Evolutionary conservation across 169 alveolate genomes (phyloP).

Genomic region (Eimeria brunetti): DNA sequence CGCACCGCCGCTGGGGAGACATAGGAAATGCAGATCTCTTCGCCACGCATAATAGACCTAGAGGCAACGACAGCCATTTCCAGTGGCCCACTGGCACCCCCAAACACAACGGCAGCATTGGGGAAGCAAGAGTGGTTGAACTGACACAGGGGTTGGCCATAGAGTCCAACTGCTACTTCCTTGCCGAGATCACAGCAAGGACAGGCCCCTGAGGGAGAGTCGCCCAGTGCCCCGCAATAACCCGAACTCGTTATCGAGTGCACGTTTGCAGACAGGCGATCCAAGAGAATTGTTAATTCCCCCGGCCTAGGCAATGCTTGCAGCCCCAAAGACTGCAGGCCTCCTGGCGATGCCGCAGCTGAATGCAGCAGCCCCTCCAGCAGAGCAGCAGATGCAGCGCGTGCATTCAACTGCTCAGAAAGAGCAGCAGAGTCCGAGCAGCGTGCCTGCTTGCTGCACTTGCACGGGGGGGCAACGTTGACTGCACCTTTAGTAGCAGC

Average conservation of each 20-base stretch:
- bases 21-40: conserved; percentile 56
- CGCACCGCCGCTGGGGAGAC: conserved; percentile 25
- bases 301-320: neutral
- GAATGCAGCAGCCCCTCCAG: conserved; percentile 29
- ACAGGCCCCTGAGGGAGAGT: neutral
- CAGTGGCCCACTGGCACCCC: conserved; percentile 30
- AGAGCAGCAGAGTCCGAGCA: conserved; percentile 10
- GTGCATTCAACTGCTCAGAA: neutral
- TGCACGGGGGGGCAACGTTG: neutral
- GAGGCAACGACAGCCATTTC: conserved; percentile 34
- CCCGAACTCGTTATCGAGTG: conserved; percentile 26
- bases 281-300: neutral
- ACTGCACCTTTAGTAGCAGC: neutral
- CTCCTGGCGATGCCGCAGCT: neutral
- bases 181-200: conserved; percentile 48
- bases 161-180: conserved; percentile 54
- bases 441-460: neutral
- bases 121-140: conserved; percentile 52
- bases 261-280: conserved; percentile 48
- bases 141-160: conserved; percentile 30
- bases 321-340: conserved; percentile 43
- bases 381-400: conserved; percentile 49
- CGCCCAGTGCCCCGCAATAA: neutral
- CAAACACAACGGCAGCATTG: conserved; percentile 40
- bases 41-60: conserved; percentile 15